phyloP scores from a whole-genome alignment of 352 stramenopile genomes.

The Thraustochytrium sp. region DNA sequence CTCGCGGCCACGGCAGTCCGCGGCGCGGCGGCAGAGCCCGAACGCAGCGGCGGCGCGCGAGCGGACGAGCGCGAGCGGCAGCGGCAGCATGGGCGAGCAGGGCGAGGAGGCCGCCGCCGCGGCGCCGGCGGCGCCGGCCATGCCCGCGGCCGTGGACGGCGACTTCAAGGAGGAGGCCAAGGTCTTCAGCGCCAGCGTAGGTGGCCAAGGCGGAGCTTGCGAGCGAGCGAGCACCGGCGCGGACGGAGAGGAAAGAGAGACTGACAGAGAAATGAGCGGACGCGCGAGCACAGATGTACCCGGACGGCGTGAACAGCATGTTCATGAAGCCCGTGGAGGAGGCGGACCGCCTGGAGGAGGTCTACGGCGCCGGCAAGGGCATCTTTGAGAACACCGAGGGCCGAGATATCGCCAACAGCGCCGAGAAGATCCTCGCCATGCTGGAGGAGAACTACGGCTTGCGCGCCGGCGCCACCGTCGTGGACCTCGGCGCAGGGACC shows the following conservation, averaged over 20 bases:
- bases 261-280: neutral
- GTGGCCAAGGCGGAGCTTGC: no score
- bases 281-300: slow-evolving; percentile 1
- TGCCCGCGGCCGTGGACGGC: no score
- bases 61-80: no score
- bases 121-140: neutral
- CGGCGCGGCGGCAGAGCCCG: no score
- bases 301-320: slow-evolving; percentile 13
- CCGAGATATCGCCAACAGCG: slow-evolving; percentile 29
- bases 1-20: no score
- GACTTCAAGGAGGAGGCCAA: slow-evolving; percentile 26
- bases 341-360: neutral
- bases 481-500: slow-evolving; percentile 39
- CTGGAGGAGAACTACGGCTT: neutral
- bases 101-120: neutral
- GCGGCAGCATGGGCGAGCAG: neutral
- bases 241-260: neutral
- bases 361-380: slow-evolving; percentile 5
- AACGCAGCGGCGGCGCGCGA: no score
- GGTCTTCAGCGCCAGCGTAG: neutral
- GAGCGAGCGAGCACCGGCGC: neutral
- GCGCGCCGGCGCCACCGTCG: neutral
- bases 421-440: neutral
- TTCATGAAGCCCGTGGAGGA: slow-evolving; percentile 17
- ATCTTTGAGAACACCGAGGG: slow-evolving; percentile 28